These are phyloP conservation scores for Didymella pinodella DNA, from an alignment of 2,329 filamentous ascomycete genomes.

Conservation along the genomic window DNA sequence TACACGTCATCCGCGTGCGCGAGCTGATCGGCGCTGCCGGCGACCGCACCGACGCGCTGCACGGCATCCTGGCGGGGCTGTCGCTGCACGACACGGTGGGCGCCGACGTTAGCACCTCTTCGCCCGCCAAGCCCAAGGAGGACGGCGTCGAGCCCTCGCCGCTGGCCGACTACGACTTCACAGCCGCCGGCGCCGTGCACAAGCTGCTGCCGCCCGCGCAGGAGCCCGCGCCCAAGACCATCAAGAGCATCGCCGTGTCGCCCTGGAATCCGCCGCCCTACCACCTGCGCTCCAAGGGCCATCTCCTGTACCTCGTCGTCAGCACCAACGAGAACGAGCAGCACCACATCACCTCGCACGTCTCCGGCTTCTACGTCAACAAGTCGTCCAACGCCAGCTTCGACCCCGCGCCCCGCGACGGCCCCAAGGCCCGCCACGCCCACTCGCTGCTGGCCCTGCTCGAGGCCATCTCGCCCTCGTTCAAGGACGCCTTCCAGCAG, in stretches of 20 bases:
- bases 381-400: slow-evolving; percentile 96
- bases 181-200: slow-evolving; percentile 70
- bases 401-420: slow-evolving; percentile 81
- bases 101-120: slow-evolving; percentile 35
- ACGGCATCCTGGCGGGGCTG: slow-evolving; percentile 83
- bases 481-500: slow-evolving; percentile 75
- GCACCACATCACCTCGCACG: slow-evolving; percentile 89
- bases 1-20: slow-evolving; percentile 89
- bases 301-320: slow-evolving; percentile 87
- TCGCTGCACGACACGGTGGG: slow-evolving; percentile 86
- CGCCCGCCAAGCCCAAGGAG: slow-evolving; percentile 31
- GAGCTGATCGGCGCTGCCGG: slow-evolving; percentile 93
- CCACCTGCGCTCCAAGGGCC: slow-evolving; percentile 87
- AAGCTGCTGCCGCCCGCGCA: slow-evolving; percentile 73
- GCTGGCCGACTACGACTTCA: slow-evolving; percentile 78
- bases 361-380: slow-evolving; percentile 96
- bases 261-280: slow-evolving; percentile 97
- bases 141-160: slow-evolving; percentile 47
- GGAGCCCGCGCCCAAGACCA: slow-evolving; percentile 80
- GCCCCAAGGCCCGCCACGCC: slow-evolving; percentile 78
- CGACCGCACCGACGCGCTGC: slow-evolving; percentile 83
- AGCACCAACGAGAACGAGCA: slow-evolving; percentile 96
- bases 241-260: slow-evolving; percentile 88
- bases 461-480: slow-evolving; percentile 80
- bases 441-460: slow-evolving; percentile 89